These are phyloP conservation scores for Butyriboletus appendiculatus DNA, from an alignment of 1,284 basidiomycete species.

Conservation along the genomic window DNA sequence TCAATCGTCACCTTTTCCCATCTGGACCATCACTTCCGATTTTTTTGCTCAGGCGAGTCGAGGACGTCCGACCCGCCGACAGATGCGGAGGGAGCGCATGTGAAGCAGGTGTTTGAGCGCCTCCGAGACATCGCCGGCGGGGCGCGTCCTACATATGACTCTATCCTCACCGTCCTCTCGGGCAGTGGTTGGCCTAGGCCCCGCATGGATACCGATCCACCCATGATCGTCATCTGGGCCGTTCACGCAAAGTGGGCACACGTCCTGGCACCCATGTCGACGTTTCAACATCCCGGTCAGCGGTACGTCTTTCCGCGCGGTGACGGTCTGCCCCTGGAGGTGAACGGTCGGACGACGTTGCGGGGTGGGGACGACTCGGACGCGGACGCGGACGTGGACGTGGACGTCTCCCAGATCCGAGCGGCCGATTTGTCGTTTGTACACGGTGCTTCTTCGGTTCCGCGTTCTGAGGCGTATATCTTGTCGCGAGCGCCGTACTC, in stretches of 20 bases:
- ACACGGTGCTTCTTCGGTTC: conserved; percentile 6
- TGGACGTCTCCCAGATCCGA: conserved; percentile 8
- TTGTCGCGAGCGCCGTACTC: conserved; percentile 19
- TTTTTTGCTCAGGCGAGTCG: conserved; percentile 22
- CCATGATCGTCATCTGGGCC: conserved; percentile 12
- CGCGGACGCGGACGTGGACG: not conserved
- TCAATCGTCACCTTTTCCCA: conserved; percentile 24
- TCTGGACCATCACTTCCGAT: conserved; percentile 10
- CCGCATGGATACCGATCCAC: conserved; percentile 7
- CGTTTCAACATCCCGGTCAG: conserved; percentile 3
- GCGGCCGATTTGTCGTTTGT: conserved; percentile 18
- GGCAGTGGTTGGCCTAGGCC: not conserved
- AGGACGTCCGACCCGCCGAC: not conserved
- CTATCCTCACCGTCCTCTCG: not conserved
- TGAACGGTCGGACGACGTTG: not conserved
- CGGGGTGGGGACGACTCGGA: not conserved
- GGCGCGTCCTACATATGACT: conserved; percentile 6
- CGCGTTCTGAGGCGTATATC: conserved; percentile 21
- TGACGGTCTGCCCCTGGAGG: not conserved
- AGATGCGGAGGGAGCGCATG: conserved; percentile 12
- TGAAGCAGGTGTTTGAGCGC: conserved; percentile 13
- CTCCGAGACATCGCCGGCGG: conserved; percentile 6
- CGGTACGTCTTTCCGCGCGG: conserved; percentile 9
- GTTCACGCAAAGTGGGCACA: conserved; percentile 20
- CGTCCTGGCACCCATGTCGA: conserved; percentile 8